Evolutionary conservation across 2,329 filamentous ascomycete species (phyloP), one percentile per base, ranked within the genome.

Genomic region (Coleophoma cylindrospora): DNA sequence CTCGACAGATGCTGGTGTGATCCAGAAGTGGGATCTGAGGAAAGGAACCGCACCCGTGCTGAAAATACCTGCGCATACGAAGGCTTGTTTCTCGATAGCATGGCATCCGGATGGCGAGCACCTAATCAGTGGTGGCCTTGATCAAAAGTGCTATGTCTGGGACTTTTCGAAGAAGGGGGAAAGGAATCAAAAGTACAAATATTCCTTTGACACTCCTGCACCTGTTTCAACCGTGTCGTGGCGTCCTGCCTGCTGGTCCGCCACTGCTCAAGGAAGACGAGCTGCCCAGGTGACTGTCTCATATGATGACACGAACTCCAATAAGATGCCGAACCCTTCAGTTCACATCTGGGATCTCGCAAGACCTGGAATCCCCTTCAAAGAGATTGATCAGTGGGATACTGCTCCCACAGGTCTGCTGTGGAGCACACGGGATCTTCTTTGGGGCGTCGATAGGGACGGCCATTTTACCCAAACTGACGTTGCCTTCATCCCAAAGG

Each of bases 21-120:
- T 86, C 12, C 66, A 83, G 55, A 84, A 84, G 59, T 86, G 82
- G 80, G 82, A 86, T 62, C 73, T 83, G 4, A 73, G 81, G 7
- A 80, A 80, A 57, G 58, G 74, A 6, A 66, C 64, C 14, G 71
- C 73, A 10, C 81, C 81, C 1, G 58, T 83, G 12, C 61, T 85
- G 45, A 75, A 78, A 55, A 79, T 86, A 57, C 78, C 79, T 32
- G 82, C 79, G 0, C 82, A 86, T 59, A 78, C 83, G 43, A 81
- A 77, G 54, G 71, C 77, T 0, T 81, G 80, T 58, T 72, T 77
- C 2, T 74, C 80, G 0, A 79, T 86, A 40, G 75, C 80, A 3
- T 87, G 84, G 84, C 84, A 87, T 56, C 79, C 81, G 0, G 83
- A 87, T 60, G 84, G 83, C 13, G 73, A 77, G n/a, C 81, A 87